Conservation (phyloP, 164 flowering plant species). For the Vitis vinifera region DNA sequence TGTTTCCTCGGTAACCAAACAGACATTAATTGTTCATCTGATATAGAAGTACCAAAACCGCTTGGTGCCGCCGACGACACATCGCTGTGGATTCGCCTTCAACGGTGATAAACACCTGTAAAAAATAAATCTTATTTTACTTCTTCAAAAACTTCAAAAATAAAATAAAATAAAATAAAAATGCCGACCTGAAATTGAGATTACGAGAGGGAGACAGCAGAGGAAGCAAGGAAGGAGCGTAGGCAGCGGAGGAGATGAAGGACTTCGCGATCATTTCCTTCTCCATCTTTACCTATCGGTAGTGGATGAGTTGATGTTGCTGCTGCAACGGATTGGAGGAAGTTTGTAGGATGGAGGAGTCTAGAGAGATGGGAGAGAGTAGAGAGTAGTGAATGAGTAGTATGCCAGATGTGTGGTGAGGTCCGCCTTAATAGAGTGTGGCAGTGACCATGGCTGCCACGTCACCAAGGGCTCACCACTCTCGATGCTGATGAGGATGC, state of each 20-base stretch:
- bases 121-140: neutral
- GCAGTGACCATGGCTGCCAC: slow-evolving; percentile 12
- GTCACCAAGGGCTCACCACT: neutral
- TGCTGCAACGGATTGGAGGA: neutral
- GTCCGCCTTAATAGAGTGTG: too few relatives aligned
- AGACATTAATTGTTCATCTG: neutral
- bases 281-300: neutral
- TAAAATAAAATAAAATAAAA: too few relatives aligned
- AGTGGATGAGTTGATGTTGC: neutral
- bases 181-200: slow-evolving; percentile 14
- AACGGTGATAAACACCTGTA: slow-evolving; percentile 8
- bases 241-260: slow-evolving; percentile 13
- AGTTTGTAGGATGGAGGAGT: neutral
- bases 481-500: neutral
- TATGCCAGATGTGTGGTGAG: neutral
- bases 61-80: neutral
- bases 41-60: too few relatives aligned
- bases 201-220: slow-evolving; percentile 5
- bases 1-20: neutral
- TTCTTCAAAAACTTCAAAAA: too few relatives aligned
- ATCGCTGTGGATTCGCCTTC: neutral
- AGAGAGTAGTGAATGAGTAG: neutral
- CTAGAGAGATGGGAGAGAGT: neutral
- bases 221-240: slow-evolving; percentile 3
- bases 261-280: slow-evolving; percentile 11